A percentile compares a stretch with the other conserved stretches of the same genome.
These are phyloP conservation scores for Dictyostelium discoideum DNA, from an alignment of 78 protist genomes.

Conservation along the genomic window DNA sequence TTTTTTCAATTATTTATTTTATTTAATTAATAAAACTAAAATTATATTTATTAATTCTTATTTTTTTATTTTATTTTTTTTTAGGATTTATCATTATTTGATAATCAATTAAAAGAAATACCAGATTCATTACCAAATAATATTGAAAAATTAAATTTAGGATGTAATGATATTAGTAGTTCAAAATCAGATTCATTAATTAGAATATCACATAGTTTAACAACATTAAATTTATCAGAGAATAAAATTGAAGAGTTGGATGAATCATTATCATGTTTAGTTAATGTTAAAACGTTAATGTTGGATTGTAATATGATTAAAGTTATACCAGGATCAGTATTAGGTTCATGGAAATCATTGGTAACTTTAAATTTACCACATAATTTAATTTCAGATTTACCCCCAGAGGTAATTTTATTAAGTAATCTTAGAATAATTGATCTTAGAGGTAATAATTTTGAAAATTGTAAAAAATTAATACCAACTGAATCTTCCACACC, in stretches of 20 bases:
- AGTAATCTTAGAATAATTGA: constrained; percentile 7
- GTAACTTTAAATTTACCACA: constrained; percentile 38
- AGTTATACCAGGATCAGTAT: constrained; percentile 5
- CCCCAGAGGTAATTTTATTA: neutral
- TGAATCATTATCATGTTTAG: neutral
- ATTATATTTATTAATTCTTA: no score
- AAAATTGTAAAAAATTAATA: neutral
- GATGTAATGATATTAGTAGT: constrained; percentile 17
- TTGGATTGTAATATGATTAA: constrained; percentile 37
- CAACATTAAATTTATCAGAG: constrained; percentile 39
- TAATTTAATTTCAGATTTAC: constrained; percentile 15
- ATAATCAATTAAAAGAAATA: neutral
- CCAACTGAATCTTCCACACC: neutral
- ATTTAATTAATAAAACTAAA: neutral
- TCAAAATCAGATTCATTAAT: neutral
- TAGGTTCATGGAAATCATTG: constrained; percentile 20
- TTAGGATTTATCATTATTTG: constrained; percentile 42
- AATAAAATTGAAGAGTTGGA: constrained; percentile 27
- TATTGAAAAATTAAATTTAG: constrained; percentile 36
- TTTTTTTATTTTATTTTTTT: neutral
- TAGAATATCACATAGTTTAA: neutral
- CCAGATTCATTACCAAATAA: constrained; percentile 44
- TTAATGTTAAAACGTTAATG: neutral
- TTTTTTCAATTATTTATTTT: neutral
- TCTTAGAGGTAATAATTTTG: constrained; percentile 44